Conservation (phyloP, 768 basidiomycete genomes). For the Russula sp. region DNA sequence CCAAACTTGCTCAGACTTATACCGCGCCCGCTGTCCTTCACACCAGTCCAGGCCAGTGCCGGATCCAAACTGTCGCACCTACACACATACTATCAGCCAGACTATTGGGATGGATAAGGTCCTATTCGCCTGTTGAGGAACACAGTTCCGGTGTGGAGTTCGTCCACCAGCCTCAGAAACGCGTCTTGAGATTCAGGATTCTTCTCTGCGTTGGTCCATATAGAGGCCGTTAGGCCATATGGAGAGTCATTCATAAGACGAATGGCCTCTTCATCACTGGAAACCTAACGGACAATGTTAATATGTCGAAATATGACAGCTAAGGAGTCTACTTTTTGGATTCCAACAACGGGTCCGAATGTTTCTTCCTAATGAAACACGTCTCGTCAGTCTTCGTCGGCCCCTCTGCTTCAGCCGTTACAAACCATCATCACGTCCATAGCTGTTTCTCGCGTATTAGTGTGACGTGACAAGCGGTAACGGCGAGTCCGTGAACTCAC, state of each 20-base stretch:
- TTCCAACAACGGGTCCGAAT: slow-evolving; percentile 90
- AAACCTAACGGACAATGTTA: slow-evolving; percentile 42
- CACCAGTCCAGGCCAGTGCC: slow-evolving; percentile 89
- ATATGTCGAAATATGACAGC: not conserved
- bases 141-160: slow-evolving; percentile 85
- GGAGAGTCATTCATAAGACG: slow-evolving; percentile 93
- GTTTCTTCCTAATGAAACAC: slow-evolving; percentile 61
- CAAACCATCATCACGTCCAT: slow-evolving; percentile 91
- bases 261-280: slow-evolving; percentile 83
- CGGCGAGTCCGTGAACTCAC: slow-evolving; percentile 41
- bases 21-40: slow-evolving; percentile 89
- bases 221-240: slow-evolving; percentile 89
- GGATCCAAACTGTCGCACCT: slow-evolving; percentile 91
- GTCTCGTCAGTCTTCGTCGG: not conserved
- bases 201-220: slow-evolving; percentile 78
- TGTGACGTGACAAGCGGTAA: not conserved
- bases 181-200: slow-evolving; percentile 57
- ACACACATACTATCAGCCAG: slow-evolving; percentile 13
- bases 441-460: slow-evolving; percentile 36
- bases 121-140: slow-evolving; percentile 71
- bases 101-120: not conserved
- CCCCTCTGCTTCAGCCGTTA: not conserved
- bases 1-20: slow-evolving; percentile 88
- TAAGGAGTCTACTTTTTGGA: slow-evolving; percentile 63
- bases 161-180: slow-evolving; percentile 63